These are phyloP conservation scores for Lentinus polychrous DNA, from an alignment of 1,284 basidiomycete genomes.

Conservation along the genomic window DNA sequence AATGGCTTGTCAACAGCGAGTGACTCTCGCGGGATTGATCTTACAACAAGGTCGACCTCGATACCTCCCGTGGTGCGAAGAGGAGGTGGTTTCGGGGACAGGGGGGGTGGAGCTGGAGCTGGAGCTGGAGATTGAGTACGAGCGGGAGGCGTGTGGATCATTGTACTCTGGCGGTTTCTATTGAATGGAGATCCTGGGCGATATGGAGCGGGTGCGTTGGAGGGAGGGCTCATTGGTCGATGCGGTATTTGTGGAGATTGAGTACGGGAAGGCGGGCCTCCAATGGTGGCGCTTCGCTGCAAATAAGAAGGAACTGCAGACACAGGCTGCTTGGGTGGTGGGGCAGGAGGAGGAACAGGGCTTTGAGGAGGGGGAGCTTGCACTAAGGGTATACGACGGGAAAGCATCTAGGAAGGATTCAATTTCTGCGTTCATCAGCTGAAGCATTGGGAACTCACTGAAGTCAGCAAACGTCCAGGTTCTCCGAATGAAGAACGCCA, in stretches of 20 bases:
- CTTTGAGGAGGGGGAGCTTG: conserved; percentile 19
- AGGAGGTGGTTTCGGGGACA: conserved; percentile 10
- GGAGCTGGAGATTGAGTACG: conserved; percentile 44
- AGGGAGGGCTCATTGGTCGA: conserved; percentile 35
- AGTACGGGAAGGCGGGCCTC: conserved; percentile 39
- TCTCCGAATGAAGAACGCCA: conserved; percentile 80
- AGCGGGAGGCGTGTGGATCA: conserved; percentile 20
- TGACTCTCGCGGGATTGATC: conserved; percentile 37
- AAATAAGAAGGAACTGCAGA: conserved; percentile 69
- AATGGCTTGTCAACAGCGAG: conserved; percentile 53
- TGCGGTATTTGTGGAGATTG: conserved; percentile 43
- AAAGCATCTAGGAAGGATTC: conserved; percentile 45
- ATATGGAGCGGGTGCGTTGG: conserved; percentile 30
- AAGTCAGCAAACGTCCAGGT: conserved; percentile 76
- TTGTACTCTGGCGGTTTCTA: conserved; percentile 34
- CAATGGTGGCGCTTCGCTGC: conserved; percentile 41
- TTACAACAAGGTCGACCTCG: conserved; percentile 53
- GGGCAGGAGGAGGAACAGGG: conserved; percentile 16
- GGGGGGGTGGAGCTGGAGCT: conserved; percentile 18
- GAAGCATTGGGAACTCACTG: conserved; percentile 30
- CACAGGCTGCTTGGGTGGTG: conserved; percentile 39
- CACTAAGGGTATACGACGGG: conserved; percentile 58
- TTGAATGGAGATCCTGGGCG: conserved; percentile 50
- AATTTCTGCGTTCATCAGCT: neutral
- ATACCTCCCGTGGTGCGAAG: conserved; percentile 36